These are phyloP conservation scores for Leptographium lundbergii DNA, from an alignment of 2,329 filamentous ascomycete genomes.

Conservation along the genomic window DNA sequence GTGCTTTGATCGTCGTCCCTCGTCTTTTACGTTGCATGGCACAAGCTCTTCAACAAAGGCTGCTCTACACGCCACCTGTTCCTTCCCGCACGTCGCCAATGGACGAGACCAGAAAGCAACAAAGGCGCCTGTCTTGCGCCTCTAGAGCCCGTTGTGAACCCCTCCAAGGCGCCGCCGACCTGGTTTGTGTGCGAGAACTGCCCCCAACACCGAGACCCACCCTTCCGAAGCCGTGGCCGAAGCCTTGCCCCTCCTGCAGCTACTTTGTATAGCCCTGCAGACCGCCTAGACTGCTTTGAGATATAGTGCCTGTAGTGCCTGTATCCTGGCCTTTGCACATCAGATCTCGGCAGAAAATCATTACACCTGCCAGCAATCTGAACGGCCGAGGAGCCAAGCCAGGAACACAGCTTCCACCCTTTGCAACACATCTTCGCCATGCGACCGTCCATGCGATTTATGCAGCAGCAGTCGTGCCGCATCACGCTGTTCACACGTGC, in stretches of 20 bases:
- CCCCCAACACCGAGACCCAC: no score
- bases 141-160: no score
- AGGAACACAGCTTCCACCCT: no score
- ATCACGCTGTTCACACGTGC: constrained; percentile 66
- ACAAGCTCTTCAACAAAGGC: not conserved
- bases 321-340: not conserved
- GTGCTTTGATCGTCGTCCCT: not conserved
- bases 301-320: no score
- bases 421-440: constrained; percentile 21
- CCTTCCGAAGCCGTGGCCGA: no score
- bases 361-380: not conserved
- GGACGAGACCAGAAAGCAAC: no score
- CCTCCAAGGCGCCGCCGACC: no score
- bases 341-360: no score
- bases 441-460: constrained; percentile 35
- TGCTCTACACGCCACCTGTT: no score
- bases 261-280: not conserved
- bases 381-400: not conserved
- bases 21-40: not conserved
- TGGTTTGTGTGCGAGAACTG: no score
- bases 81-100: no score
- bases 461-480: constrained; percentile 38
- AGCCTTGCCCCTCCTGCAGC: not conserved
- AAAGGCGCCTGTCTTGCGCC: no score
- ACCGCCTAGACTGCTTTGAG: not conserved